Base-by-base conservation (phyloP, 805 yeast genomes). In the Cyberlindnera mississippiensis region DNA sequence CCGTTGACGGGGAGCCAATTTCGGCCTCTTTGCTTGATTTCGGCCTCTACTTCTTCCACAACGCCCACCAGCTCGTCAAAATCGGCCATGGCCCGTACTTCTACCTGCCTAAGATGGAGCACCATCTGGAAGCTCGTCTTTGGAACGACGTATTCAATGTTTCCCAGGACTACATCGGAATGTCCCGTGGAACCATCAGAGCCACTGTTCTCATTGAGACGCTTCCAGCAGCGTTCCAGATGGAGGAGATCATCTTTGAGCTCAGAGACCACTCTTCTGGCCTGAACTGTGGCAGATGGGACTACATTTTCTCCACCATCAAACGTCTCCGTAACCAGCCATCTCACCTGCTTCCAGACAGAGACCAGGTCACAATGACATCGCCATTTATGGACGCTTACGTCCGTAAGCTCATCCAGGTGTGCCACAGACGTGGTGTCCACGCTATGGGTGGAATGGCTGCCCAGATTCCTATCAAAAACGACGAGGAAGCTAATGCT, bases 371-470 rank as follows among this genome's bases (percentile, higher is more conserved):
- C 33, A 83, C 87, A 14, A 85, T 85, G 95, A 68, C 76, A 29
- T 83, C 85, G 18, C 86, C 90, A 46, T 85, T 85, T 64, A 84
- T 85, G 93, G 71, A 82, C 20, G 76, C 85, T 14, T 85, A 85
- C 58, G 91, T 84, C 41, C 78, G 78, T 53, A 73, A 81, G 55
- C 70, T 85, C 62, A 86, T 85, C 52, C 73, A 80, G 61, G 76
- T 79, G 34, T 81, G 88, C 63, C 95, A 85, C 61, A 72, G 76
- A 55, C 75, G 91, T 67, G 84, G 82, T 48, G 91, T 84, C 33
- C 90, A 84, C 59, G 91, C 91, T 15, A 82, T 85, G 80, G 93
- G 95, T 54, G 95, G 95, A 53, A 85, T 85, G 95, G 91, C 93
- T 50, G 91, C 91, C 4, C 85, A 83, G 52, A 82, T 85, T 54